Evolutionary conservation across 2,329 filamentous ascomycete genomes (phyloP), one percentile per base, ranked within the genome.

Genomic region (Metarhizium guizhouense): DNA sequence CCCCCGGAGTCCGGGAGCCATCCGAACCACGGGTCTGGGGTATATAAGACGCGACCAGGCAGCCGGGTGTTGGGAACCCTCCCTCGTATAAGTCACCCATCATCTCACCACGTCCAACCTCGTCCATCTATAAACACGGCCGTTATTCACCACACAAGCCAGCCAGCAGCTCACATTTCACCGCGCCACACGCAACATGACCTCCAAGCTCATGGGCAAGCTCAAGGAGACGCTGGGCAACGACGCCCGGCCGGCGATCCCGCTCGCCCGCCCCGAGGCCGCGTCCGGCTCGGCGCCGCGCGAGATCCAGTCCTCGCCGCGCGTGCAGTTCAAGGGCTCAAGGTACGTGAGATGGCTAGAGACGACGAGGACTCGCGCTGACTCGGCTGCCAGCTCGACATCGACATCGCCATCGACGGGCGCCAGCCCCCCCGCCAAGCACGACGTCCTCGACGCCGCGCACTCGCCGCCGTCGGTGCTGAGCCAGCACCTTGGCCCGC

Each of bases 381-480:
- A 25, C 25, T 4, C 3, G 25, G 25, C 25, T 25, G 25, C 25
- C 25, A 25, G 25, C 25, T 25, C 25, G 25, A 25, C 25, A 47
- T 11, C 25, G 14, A 20, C 51, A 4, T 18, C 48, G 43, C 4
- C n/a, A 8, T 8, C 38, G 36, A 43, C 18, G 20, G 13, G 25
- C 16, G 4, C 7, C 42, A 40, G 55, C 47, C 20, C 45, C 8
- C 20, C 20, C 8, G 20, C 47, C 6, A 56, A 54, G 18, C 48
- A 54, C 10, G n/a, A 57, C 43, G 48, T 57, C 52, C 53, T 53
- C 14, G 62, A 68, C 45, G 67, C 65, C 1, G 57, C 65, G 3
- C 60, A 61, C 6, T 62, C 60, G 2, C 65, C 65, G 5, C 66
- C 67, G 0, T 68, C 65, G 6, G 59, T 60, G 2, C 48, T 68